Evolutionary conservation across 2,329 filamentous ascomycete species (phyloP).

Genomic region (Ceratocystis eucalypticola): DNA sequence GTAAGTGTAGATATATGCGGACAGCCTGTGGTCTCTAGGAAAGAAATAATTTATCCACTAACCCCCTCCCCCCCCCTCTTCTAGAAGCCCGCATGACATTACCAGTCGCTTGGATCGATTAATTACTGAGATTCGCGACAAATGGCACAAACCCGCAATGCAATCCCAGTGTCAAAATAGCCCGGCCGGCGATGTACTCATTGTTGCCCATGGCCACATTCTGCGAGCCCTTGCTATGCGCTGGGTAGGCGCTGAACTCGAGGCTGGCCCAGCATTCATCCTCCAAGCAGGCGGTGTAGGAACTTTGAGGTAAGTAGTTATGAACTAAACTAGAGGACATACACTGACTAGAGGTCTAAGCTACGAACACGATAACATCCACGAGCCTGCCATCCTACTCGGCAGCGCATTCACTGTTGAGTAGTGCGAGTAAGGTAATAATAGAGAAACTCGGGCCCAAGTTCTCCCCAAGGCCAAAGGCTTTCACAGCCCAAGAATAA

Average conservation of each 20-base stretch:
- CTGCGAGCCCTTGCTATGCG: conserved; percentile 76
- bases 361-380: conserved; percentile 66
- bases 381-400: conserved; percentile 67
- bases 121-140: conserved; percentile 58
- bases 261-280: conserved; percentile 63
- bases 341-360: conserved; percentile 28
- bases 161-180: conserved; percentile 30
- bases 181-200: conserved; percentile 30
- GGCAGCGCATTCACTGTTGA: conserved; percentile 55
- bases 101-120: conserved; percentile 58
- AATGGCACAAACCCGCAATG: conserved; percentile 50
- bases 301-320: conserved; percentile 49
- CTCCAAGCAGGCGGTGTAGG: conserved; percentile 83
- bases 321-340: not conserved
- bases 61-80: not conserved
- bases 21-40: not conserved
- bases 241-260: conserved; percentile 62
- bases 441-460: not conserved
- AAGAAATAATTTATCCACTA: not conserved
- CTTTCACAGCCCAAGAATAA: not conserved
- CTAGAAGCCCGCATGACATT: conserved; percentile 57
- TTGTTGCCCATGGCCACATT: conserved; percentile 86
- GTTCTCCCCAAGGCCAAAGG: not conserved
- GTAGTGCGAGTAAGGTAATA: not conserved
- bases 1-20: conserved; percentile 34